phyloP scores from a whole-genome alignment of 306 rosid species.

The Corylus avellana region DNA sequence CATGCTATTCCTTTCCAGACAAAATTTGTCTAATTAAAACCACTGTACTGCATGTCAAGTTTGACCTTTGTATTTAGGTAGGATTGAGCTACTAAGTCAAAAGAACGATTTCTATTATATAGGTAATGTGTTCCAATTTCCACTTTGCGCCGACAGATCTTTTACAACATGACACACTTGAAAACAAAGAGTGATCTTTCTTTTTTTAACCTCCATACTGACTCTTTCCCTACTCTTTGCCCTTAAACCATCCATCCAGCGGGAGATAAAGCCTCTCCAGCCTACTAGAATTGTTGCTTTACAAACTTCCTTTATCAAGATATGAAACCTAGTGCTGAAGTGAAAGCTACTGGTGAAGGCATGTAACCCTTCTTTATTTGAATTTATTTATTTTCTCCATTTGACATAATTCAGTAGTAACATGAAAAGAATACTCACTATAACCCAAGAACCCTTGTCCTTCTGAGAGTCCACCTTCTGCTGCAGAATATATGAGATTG shows the following conservation, averaged over 20 bases:
- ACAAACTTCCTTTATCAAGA: neutral
- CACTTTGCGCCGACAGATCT: neutral
- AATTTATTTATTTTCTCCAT: neutral
- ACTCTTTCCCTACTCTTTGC: neutral
- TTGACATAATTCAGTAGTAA: slow-evolving; percentile 9
- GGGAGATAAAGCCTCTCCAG: neutral
- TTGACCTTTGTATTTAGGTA: neutral
- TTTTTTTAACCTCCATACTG: neutral
- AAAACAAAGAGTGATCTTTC: neutral
- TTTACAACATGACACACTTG: neutral
- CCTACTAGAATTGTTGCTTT: neutral
- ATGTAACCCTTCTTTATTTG: neutral
- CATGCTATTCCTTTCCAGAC: neutral
- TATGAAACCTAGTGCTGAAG: neutral
- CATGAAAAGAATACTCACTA: slow-evolving; percentile 44
- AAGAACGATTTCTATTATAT: neutral
- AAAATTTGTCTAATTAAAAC: neutral
- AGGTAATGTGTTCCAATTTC: neutral
- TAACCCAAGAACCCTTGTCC: slow-evolving; percentile 42
- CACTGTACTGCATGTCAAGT: neutral
- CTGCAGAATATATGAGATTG: slow-evolving; percentile 46
- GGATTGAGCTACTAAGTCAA: neutral
- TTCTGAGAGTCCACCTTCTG: slow-evolving; percentile 52
- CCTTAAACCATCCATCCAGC: neutral
- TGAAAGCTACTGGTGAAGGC: neutral